These are phyloP conservation scores for Tylopilus intermedius DNA, from an alignment of 768 basidiomycete species.

Conservation along the genomic window DNA sequence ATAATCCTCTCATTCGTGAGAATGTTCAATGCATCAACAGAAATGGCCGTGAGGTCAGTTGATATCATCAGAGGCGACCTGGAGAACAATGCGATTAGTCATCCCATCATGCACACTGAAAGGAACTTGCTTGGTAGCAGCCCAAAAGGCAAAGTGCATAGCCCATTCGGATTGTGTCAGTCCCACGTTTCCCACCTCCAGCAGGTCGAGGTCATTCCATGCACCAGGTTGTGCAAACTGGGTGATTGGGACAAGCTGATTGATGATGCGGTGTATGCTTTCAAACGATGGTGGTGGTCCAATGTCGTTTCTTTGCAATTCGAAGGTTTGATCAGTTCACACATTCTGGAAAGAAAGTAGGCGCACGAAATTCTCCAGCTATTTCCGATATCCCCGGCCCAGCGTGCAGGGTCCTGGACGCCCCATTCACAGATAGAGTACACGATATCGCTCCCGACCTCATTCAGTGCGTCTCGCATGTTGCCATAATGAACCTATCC, in stretches of 20 bases:
- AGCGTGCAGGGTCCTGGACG: conserved; percentile 49
- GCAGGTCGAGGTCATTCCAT: conserved; percentile 50
- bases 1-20: conserved; percentile 9
- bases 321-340: background rate
- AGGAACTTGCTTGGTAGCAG: conserved; percentile 5
- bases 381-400: conserved; percentile 42
- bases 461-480: conserved; percentile 12
- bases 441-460: conserved; percentile 26
- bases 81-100: background rate
- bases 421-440: conserved; percentile 53
- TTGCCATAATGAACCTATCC: background rate
- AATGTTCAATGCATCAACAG: background rate
- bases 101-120: background rate
- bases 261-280: conserved; percentile 12
- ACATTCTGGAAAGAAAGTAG: background rate
- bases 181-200: conserved; percentile 48
- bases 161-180: conserved; percentile 27
- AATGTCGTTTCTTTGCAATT: conserved; percentile 5
- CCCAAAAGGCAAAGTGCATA: conserved; percentile 14
- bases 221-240: conserved; percentile 43
- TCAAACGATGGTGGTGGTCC: conserved; percentile 9
- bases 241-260: conserved; percentile 40
- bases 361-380: conserved; percentile 48
- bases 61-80: conserved; percentile 15
- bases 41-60: conserved; percentile 3